A percentile compares a stretch with the other conserved stretches of the same genome.
Evolutionary conservation across 352 stramenopile species (phyloP).

Genomic region (Phytophthora sansomeana): DNA sequence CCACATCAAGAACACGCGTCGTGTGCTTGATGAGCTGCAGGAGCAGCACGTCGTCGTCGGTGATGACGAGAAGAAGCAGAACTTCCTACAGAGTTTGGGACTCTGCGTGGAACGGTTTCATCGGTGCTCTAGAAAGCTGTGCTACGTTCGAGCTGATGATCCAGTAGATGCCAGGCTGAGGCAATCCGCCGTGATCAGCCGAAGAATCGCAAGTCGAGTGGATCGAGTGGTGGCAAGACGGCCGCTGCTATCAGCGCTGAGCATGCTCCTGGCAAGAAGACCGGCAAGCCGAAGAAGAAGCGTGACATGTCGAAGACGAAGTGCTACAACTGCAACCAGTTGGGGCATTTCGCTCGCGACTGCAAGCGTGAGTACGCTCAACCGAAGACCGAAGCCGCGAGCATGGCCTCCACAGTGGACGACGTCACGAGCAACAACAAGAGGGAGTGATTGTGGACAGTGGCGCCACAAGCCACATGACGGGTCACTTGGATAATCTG

Average conservation of each 20-base stretch:
- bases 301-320: neutral
- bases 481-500: slow-evolving; percentile 15
- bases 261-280: too few relatives aligned
- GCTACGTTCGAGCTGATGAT: neutral
- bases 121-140: neutral
- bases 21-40: neutral
- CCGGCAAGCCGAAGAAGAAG: neutral
- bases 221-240: neutral
- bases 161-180: neutral
- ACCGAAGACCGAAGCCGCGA: slow-evolving; percentile 1
- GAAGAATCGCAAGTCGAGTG: neutral
- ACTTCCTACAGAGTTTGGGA: neutral
- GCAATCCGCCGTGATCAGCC: neutral
- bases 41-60: neutral
- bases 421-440: slow-evolving; percentile 7
- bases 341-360: neutral
- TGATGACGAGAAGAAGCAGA: neutral
- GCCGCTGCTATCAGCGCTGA: neutral
- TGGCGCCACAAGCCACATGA: slow-evolving; percentile 23
- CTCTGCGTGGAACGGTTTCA: neutral
- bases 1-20: neutral
- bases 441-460: slow-evolving; percentile 10
- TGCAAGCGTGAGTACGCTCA: neutral
- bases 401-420: slow-evolving; percentile 16
- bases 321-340: slow-evolving; percentile 7